phyloP scores from a whole-genome alignment of 169 alveolate genomes.

The Neospora caninum region DNA sequence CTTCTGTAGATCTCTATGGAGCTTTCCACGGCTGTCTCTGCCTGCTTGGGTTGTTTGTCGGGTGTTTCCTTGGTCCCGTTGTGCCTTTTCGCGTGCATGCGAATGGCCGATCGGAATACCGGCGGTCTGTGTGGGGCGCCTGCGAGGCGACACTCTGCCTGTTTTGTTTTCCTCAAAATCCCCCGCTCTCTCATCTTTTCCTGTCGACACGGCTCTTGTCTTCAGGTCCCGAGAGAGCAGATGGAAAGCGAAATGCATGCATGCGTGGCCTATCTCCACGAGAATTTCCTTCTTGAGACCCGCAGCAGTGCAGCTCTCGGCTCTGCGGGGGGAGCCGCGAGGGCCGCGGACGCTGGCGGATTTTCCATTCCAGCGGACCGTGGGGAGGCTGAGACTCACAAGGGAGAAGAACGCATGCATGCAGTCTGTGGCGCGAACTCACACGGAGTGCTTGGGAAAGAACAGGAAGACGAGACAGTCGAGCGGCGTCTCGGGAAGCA shows the following conservation, averaged over 20 bases:
- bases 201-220: background rate
- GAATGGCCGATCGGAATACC: too few species aligned
- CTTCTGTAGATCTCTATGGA: too few species aligned
- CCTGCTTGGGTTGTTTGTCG: too few species aligned
- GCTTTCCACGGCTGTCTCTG: too few species aligned
- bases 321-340: background rate
- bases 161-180: background rate
- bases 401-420: background rate
- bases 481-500: background rate
- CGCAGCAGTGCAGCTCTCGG: background rate
- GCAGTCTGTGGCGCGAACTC: too few species aligned
- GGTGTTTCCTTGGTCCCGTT: too few species aligned
- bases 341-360: background rate
- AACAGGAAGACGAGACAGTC: too few species aligned
- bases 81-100: too few species aligned
- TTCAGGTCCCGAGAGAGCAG: background rate
- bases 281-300: slow-evolving; percentile 52
- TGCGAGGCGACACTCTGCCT: too few species aligned
- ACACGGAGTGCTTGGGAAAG: too few species aligned
- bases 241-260: slow-evolving; percentile 24
- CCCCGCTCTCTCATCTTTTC: background rate
- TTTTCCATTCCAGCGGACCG: background rate
- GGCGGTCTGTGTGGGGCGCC: too few species aligned
- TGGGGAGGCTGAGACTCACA: background rate
- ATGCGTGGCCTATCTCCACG: slow-evolving; percentile 56